Percentiles rank a stretch among this genome's conserved stretches.
phyloP scores from a whole-genome alignment of 768 basidiomycete species.

The Asterophora parasitica region DNA sequence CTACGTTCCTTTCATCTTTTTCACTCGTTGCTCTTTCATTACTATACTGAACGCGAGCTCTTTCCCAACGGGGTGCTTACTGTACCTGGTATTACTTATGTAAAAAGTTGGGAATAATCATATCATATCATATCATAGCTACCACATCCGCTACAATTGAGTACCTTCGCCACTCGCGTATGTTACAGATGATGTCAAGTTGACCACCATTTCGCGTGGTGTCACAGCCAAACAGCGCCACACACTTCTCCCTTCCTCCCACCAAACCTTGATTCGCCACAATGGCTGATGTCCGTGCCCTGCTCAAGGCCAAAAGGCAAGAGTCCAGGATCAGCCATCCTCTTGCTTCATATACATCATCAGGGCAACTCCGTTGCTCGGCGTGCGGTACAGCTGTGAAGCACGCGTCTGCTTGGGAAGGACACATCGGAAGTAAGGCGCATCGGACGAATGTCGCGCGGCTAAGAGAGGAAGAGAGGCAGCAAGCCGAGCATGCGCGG shows the following conservation, averaged over 20 bases:
- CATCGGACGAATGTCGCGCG: slow-evolving; percentile 67
- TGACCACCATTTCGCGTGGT: too few species aligned
- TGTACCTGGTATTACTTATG: too few species aligned
- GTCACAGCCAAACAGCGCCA: slow-evolving; percentile 4
- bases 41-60: too few species aligned
- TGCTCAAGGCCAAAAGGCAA: slow-evolving; percentile 80
- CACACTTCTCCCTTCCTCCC: not conserved
- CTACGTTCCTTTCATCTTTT: too few species aligned
- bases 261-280: not conserved
- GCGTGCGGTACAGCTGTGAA: slow-evolving; percentile 64
- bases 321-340: slow-evolving; percentile 71
- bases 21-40: too few species aligned
- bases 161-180: too few species aligned
- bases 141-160: too few species aligned
- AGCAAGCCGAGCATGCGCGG: slow-evolving; percentile 28
- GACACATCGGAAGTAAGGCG: slow-evolving; percentile 76
- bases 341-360: slow-evolving; percentile 59
- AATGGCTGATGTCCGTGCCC: slow-evolving; percentile 79
- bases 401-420: slow-evolving; percentile 81
- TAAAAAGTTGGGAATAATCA: too few species aligned
- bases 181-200: too few species aligned
- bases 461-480: slow-evolving; percentile 50
- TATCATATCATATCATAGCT: too few species aligned
- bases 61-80: too few species aligned
- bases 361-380: slow-evolving; percentile 65